Conservation (phyloP, 129 eudicot genomes). For the Mikania micrantha region DNA sequence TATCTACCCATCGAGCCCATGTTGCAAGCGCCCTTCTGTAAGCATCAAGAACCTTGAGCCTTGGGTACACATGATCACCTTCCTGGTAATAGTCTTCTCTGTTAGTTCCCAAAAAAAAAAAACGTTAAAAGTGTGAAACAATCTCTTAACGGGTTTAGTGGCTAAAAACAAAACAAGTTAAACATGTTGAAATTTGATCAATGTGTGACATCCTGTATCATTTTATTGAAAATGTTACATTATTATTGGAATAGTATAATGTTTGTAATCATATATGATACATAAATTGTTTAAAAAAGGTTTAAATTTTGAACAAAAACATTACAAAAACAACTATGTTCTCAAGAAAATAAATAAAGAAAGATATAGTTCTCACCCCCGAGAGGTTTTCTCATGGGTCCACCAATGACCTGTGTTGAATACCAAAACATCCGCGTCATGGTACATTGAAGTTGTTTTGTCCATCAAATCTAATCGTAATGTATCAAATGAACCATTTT, state of each 20-base stretch:
- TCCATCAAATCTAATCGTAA: constrained; percentile 90
- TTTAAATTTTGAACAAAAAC: neutral
- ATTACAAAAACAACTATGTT: neutral
- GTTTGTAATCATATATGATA: neutral
- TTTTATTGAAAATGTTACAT: neutral
- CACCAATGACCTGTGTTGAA: constrained; percentile 99
- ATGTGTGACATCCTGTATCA: neutral
- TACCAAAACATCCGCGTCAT: constrained; percentile 71
- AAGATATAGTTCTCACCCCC: constrained; percentile 48
- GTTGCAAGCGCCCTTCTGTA: constrained; percentile 72
- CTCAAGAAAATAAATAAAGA: too few relatives aligned
- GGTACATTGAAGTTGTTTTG: constrained; percentile 63
- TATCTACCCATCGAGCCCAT: constrained; percentile 89
- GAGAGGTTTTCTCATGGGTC: constrained; percentile 92
- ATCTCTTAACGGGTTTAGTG: neutral
- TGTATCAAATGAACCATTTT: constrained; percentile 66
- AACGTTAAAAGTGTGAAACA: neutral
- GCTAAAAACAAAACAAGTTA: too few relatives aligned
- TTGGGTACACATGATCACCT: constrained; percentile 73
- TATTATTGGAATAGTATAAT: neutral
- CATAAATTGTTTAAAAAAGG: neutral
- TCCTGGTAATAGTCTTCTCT: constrained; percentile 96
- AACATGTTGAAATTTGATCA: neutral
- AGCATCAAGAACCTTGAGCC: constrained; percentile 85
- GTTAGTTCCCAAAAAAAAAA: constrained; percentile 15